Base-by-base conservation (phyloP, 257 asterid species). In the Perilla frutescens region DNA sequence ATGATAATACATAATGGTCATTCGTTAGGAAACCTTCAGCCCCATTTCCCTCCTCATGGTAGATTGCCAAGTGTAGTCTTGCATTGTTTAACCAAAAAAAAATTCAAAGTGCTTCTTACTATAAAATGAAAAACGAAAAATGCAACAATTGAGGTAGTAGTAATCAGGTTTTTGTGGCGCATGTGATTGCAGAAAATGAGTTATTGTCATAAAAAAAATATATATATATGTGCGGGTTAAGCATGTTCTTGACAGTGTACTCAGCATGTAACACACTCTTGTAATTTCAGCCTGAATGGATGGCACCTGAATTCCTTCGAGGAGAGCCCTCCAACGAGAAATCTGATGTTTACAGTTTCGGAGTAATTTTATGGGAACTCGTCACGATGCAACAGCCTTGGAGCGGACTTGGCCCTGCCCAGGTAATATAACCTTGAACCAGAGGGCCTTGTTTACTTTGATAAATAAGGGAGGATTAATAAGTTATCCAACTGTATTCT, bases 241-340 rank as follows among this genome's bases (percentile, higher is more conserved):
- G 58, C 70, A 58, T 75, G 63, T 70, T 57, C 39, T 75, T 62
- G 62, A 56, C 49, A 56, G 53, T 60, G 72, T 77, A 74, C 60
- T 71, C 80, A 58, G 63, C 77, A 63, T 54, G 74, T 83, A 77
- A 85, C 75, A 62, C 74, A 62, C 79, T 75, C 67, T 82, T 80
- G 71, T 78, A 67, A 44, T 90, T 86, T 86, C 94, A 94, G 98
- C 97, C 98, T 0, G 98, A 94, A 83, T 94, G 98, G 98, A 91
- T 94, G 98, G 96, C 98, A 51, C 98, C 98, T 0, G 97, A 94
- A 79, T 91, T 94, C 76, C 97, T 94, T 62, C 96, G 98, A 20
- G 97, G 97, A 57, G 98, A 94, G 84, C 98, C 98, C 66, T 91
- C 97, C 31, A 83, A 91, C 37, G 98, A 94, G 88, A 94, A 94